Base-by-base conservation (phyloP, 1,284 basidiomycete genomes). In the Taiwanofungus camphoratus region DNA sequence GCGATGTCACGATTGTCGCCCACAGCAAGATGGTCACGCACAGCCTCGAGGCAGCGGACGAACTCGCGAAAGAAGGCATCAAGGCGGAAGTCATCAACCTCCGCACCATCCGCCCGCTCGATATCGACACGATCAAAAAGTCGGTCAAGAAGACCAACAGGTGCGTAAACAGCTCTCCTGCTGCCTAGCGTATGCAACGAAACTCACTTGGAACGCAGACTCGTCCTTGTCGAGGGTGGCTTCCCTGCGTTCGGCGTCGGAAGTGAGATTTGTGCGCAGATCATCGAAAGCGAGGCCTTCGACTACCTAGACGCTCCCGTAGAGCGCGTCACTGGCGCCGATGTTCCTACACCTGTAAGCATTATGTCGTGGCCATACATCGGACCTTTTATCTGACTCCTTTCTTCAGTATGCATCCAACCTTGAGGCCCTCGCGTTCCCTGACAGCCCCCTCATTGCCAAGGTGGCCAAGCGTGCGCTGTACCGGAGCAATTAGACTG, bases 201-300 rank as follows among this genome's bases (percentile, higher is more conserved):
- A 47, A 26, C 32, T 27, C 9, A 11, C 21, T 4, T 20, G 11
- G 22, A 5, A 23, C 35, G 46, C 39, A 89, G 88, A 52, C 77
- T 99, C 49, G 75, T 99, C 48, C 92, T 90, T 44, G 93, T 94
- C 47, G 96, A 99, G 71, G 93, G 93, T 69, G 96, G 96, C 42
- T 99, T 97, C 91, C 96, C 96, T 36, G 86, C 81, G 38, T 99
- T 98, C 66, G 92, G 96, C 71, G 93, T 99, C 44, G 95, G 95
- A 52, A 93, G 91, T 57, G 96, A 99, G 70, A 96, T 99, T 59
- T 92, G 90, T 56, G 94, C 95, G 12, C 92, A 95, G 67, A 88
- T 96, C 57, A 76, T 94, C 51, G 95, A 99, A 76, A 92, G 90
- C 58, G 87, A 94, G 56, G 93, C 91, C 5, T 97, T 94, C 62